Conservation (phyloP, 2,329 filamentous ascomycete species). For the Raffaelea arxii region DNA sequence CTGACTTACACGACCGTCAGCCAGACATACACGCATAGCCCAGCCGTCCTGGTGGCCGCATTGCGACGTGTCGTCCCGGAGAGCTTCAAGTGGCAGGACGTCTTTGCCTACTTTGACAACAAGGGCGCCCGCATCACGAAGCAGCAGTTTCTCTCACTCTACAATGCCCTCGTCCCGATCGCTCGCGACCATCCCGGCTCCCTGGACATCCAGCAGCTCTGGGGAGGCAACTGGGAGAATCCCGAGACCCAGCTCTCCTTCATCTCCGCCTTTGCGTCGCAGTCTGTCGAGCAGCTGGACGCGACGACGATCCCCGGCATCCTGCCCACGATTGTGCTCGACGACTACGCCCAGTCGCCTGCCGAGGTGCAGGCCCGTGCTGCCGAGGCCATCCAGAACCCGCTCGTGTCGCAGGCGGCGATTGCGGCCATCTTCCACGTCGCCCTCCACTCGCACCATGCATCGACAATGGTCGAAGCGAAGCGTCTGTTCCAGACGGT, state of each 20-base stretch:
- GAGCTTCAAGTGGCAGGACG: constrained; percentile 59
- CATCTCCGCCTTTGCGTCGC: constrained; percentile 73
- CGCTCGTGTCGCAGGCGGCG: constrained; percentile 80
- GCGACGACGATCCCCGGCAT: constrained; percentile 76
- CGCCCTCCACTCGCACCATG: constrained; percentile 50
- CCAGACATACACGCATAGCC: constrained; percentile 42
- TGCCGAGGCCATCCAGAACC: constrained; percentile 63
- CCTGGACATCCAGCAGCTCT: constrained; percentile 80
- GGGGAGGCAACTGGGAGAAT: constrained; percentile 84
- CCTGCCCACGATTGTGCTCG: constrained; percentile 62
- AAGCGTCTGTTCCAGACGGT: constrained; percentile 58
- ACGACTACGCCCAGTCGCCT: constrained; percentile 42
- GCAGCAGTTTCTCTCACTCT: constrained; percentile 71
- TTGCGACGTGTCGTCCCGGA: constrained; percentile 51
- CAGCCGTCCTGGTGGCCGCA: constrained; percentile 49
- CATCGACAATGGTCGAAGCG: constrained; percentile 53
- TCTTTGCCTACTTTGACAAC: constrained; percentile 74
- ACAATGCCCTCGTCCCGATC: constrained; percentile 66
- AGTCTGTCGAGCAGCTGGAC: constrained; percentile 67
- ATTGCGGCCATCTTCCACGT: constrained; percentile 60
- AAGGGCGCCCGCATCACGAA: constrained; percentile 66
- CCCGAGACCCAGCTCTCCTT: constrained; percentile 89
- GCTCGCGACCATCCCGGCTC: constrained; percentile 49
- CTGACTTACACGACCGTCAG: constrained; percentile 58
- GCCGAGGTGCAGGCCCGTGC: constrained; percentile 42